Base-by-base conservation (phyloP, 306 rosid genomes). In the Adenanthera pavonina region DNA sequence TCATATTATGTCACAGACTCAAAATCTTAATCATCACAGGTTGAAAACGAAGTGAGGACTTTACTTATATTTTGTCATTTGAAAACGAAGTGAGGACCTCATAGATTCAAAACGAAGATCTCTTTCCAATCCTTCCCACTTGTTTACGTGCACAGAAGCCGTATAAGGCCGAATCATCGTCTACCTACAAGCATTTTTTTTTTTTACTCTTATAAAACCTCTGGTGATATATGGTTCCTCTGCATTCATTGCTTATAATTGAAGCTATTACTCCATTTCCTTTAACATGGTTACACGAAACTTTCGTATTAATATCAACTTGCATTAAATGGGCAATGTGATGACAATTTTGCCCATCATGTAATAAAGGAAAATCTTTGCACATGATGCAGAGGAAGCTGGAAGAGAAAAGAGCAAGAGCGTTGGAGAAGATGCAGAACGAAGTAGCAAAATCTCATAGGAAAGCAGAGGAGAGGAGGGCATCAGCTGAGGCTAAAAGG, bases 351-450 rank as follows among this genome's bases (percentile, higher is more conserved):
- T 35, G 43, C 8, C 44, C 19, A 3, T 46, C 14, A 11, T 14
- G n/a, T 15, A 14, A 14, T 14, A 14, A 13, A 15, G 16, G 16
- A 51, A 51, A 25, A 25, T 25, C 16, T 7, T 51, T 15, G n/a
- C 78, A 59, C 46, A 64, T 10, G 53, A 49, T 52, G 91, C 84
- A 95, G 99, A 95, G 99, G 82, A 95, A 89, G 81, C 83, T 95
- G 84, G 99, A 95, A 84, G 99, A 93, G 88, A 93, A 91, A 82
- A 93, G 98, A 78, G 99, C 92, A 84, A 93, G 70, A 88, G 98
- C 99, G 3, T 3, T 92, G 43, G 99, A 95, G 82, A 93, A 95
- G 89, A 95, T 91, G 92, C 90, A 95, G 69, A 95, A 95, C 66
- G 83, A 89, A 12, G 83, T 93, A 43, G 99, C 99, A 38, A 95